phyloP scores from a whole-genome alignment of 352 stramenopile species.

The Phytophthora kernoviae region DNA sequence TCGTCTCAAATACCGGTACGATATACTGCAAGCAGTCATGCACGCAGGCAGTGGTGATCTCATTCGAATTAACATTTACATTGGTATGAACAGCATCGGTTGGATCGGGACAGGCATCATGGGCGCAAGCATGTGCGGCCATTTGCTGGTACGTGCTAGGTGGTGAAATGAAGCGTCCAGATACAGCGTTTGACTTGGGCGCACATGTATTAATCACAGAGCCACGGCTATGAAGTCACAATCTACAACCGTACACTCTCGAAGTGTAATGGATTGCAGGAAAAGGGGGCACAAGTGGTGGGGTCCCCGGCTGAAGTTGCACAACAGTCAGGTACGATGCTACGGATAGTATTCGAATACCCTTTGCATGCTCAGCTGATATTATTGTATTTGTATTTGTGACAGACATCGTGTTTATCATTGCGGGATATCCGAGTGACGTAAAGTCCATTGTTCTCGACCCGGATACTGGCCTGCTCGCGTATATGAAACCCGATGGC shows the following conservation, averaged over 20 bases:
- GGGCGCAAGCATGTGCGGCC: constrained; percentile 88
- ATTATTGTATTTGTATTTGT: constrained; percentile 4
- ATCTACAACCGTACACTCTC: constrained; percentile 86
- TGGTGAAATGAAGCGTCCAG: neutral
- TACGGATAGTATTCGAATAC: no score
- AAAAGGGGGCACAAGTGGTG: constrained; percentile 79
- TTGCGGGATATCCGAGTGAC: constrained; percentile 88
- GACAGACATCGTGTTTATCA: constrained; percentile 90
- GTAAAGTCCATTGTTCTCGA: constrained; percentile 82
- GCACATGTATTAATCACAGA: constrained; percentile 35
- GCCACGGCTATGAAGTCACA: constrained; percentile 83
- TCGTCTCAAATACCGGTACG: constrained; percentile 65
- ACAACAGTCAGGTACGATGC: constrained; percentile 57
- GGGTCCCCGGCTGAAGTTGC: constrained; percentile 82
- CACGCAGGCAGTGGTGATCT: neutral
- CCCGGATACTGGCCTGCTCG: constrained; percentile 62
- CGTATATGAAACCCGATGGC: constrained; percentile 74
- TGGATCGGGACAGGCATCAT: constrained; percentile 91
- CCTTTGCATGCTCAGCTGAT: neutral
- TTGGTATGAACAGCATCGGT: constrained; percentile 53
- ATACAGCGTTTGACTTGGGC: no score
- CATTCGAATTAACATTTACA: neutral
- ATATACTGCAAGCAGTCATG: neutral
- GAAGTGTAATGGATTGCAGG: constrained; percentile 79
- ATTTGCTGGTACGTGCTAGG: constrained; percentile 70